These are phyloP conservation scores for Arbutus unedo DNA, from an alignment of 148 eudicot genomes.

Conservation along the genomic window DNA sequence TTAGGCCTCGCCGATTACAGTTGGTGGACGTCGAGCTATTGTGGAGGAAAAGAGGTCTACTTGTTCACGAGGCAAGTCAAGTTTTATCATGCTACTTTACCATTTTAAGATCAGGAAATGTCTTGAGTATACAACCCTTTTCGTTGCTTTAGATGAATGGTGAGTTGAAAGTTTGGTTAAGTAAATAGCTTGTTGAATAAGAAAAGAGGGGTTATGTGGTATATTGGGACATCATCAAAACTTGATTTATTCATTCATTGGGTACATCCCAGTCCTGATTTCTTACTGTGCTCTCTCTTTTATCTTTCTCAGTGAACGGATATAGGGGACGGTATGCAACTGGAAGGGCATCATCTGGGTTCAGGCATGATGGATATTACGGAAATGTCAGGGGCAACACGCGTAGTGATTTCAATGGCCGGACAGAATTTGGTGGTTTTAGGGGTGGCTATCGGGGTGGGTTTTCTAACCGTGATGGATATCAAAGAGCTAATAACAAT, in stretches of 20 bases:
- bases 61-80: slow-evolving; percentile 52
- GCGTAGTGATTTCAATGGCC: slow-evolving; percentile 42
- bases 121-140: background rate
- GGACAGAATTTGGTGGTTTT: slow-evolving; percentile 40
- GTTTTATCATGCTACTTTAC: background rate
- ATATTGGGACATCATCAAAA: background rate
- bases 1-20: slow-evolving; percentile 35
- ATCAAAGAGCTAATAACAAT: slow-evolving; percentile 37
- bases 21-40: slow-evolving; percentile 54
- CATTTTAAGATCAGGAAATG: background rate
- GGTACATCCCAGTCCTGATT: background rate
- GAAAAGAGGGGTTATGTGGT: background rate
- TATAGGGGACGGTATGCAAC: slow-evolving; percentile 47
- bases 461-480: slow-evolving; percentile 48
- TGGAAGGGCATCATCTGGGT: slow-evolving; percentile 53
- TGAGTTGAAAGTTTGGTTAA: background rate
- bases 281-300: background rate
- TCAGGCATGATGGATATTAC: slow-evolving; percentile 64
- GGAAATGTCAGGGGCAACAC: slow-evolving; percentile 55
- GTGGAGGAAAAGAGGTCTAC: slow-evolving; percentile 84
- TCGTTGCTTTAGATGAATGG: background rate
- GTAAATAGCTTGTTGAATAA: background rate
- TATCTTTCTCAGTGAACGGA: slow-evolving; percentile 30
- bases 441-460: slow-evolving; percentile 46
- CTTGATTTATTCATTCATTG: background rate